Base-by-base conservation (phyloP, 1,284 basidiomycete genomes). In the Puccinia novopanici region DNA sequence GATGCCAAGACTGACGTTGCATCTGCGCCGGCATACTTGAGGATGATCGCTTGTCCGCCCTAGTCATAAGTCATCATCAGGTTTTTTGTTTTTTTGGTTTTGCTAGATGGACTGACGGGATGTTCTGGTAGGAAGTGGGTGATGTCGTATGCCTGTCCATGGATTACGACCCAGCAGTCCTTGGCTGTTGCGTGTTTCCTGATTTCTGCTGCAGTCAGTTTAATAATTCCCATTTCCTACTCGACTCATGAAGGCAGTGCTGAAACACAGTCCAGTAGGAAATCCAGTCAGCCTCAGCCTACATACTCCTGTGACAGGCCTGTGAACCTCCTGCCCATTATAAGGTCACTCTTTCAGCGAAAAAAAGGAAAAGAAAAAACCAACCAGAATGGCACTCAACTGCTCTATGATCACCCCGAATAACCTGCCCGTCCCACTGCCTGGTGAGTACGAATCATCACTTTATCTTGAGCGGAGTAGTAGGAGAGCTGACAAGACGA, bases 11-110 rank as follows among this genome's bases (percentile, higher is more conserved):
- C 61, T 73, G 22, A 80, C 78, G 57, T 80, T 12, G 78, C 78
- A 74, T 80, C 78, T 17, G 19, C 48, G 8, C 78, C 78, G 27
- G 78, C 78, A 42, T 80, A 80, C 45, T 80, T 80, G 42, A 80
- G 48, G 9, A 80, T 50, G 34, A 80, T 80, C 17, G 68, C 68
- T 65, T 72, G 68, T 52, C 78, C 78, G 17, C 78, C 78, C 78
- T 80, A 10, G 22, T 50, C 17, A 37, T 37, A 37, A 6, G 8
- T 37, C 34, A 30, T 30, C 0, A 12, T 30, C 2, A 30, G 34
- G 37, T 34, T 2, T 0, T 34, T 22, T 37, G 30, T 40, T 15
- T 4, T 4, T 30, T 37, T 19, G 10, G 22, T 12, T 0, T 45
- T 37, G 42, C n/a, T n/a, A n/a, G 55, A 40, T 40, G 45, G 24